Evolutionary conservation across 768 basidiomycete genomes (phyloP), one percentile per base, ranked within the genome.

Genomic region (Termitomyces sp.): DNA sequence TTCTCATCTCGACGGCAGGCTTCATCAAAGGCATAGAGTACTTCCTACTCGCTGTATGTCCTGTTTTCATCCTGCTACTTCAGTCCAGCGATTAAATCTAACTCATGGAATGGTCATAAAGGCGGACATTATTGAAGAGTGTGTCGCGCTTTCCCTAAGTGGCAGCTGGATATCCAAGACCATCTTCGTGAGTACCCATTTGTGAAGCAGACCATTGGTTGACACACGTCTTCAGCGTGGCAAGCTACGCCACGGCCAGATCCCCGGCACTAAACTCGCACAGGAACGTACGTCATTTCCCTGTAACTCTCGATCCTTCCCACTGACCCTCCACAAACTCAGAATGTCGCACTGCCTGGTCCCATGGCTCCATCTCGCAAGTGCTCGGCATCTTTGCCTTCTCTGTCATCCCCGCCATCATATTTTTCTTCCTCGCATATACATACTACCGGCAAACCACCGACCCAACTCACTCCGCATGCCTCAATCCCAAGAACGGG

Each of bases 291-390:
- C 26, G 75, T 68, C 20, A 10, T 36, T 22, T 33, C 45, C 26
- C 4, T 48, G 45, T 12, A 14, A 28, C 2, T 18, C 43, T 26
- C 20, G 22, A 40, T 26, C 14, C 24, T 52, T 43, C 30, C 49
- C 33, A 43, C 53, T 44, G 32, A 57, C 22, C 7, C 12, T 9
- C 32, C 35, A 14, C 12, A 43, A 18, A 30, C 18, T 18, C 59
- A 76, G 76, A 73, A 66, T 79, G 78, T 61, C 63, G 71, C 52
- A 63, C 63, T 20, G 72, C 73, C 18, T 79, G 76, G 77, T 64
- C 70, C 16, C 61, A 68, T 55, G 68, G 74, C 58, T 73, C 73
- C 26, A 62, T 69, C 64, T 69, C 74, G 8, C 73, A 76, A 61
- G 66, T 77, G 49, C 63, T 73, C 56, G 69, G 71, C 50, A 62